Base-by-base conservation (phyloP, 345 rosid genomes). In the Eucalyptus pauciflora region DNA sequence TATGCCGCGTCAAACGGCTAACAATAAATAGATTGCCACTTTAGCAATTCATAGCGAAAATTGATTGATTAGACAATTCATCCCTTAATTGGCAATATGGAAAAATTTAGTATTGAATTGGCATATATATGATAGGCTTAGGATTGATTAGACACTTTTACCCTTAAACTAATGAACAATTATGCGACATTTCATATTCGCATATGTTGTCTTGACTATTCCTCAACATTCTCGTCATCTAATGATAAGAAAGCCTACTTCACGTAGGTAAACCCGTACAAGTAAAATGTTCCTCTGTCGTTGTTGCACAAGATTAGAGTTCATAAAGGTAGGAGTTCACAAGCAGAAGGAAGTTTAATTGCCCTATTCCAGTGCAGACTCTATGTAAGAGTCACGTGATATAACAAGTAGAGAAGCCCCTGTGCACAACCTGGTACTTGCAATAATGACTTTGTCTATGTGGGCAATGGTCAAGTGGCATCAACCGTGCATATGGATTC, bases 1-100 rank as follows among this genome's bases (percentile, higher is more conserved):
- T 17, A 7, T 52, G 24, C 24, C 56, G 2, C 8, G 24, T 52
- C 24, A 52, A 18, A 52, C 2, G 5, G 1, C 52, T 0, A 1
- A 50, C 15, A 50, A 14, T 50, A 50, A 50, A 16, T 50, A 50
- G 52, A 50, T 50, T 50, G 52, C 17, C 52, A 0, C 52, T 50
- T 50, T 50, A 50, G 52, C 5, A 0, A 50, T 14, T 50, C 17
- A 14, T 50, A 50, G 15, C 3, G 17, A 50, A 50, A 50, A 50
- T 50, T 50, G 52, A 50, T 6, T 14, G 3, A 50, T 50, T 50
- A 50, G 52, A 50, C 52, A 14, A 50, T 50, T 50, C 52, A 14
- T 50, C 52, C 51, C 52, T 14, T 50, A 50, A 50, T 50, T 50
- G 22, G 22, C 56, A 52, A 52, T 7, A 52, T 52, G 7, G 0